A percentile compares a stretch with the other conserved stretches of the same genome.
These are phyloP conservation scores for Metarhizium sp. DNA, from an alignment of 2,329 filamentous ascomycete genomes.

Conservation along the genomic window DNA sequence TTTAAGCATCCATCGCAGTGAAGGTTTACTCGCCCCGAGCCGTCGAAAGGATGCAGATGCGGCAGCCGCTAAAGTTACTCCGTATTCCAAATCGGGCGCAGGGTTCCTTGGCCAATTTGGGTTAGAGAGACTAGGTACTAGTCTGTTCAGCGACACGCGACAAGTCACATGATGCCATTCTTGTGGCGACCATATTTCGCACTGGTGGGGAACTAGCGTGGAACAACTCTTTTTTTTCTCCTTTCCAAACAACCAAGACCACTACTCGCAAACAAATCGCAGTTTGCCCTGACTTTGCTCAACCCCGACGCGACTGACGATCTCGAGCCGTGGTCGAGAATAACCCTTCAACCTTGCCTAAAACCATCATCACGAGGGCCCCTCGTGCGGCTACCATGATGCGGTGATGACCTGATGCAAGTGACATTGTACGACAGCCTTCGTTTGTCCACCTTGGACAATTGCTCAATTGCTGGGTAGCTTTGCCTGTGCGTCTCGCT, in stretches of 20 bases:
- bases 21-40: no score
- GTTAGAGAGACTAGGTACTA: no score
- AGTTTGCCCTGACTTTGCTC: slow-evolving; percentile 21
- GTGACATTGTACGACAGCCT: slow-evolving; percentile 33
- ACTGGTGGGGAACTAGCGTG: not conserved
- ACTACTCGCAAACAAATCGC: slow-evolving; percentile 32
- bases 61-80: no score
- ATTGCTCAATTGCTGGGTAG: not conserved
- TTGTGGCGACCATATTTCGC: not conserved
- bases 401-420: slow-evolving; percentile 60
- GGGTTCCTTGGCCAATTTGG: no score
- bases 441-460: not conserved
- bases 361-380: slow-evolving; percentile 63
- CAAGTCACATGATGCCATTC: not conserved
- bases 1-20: no score
- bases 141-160: slow-evolving; percentile 13
- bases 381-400: slow-evolving; percentile 55
- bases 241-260: slow-evolving; percentile 31
- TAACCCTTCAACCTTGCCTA: slow-evolving; percentile 46
- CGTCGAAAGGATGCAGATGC: no score
- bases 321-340: slow-evolving; percentile 49
- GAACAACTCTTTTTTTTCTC: slow-evolving; percentile 14
- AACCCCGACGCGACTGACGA: slow-evolving; percentile 35
- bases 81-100: no score
- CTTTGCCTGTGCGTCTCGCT: not conserved